Evolutionary conservation across 2,329 filamentous ascomycete genomes (phyloP), one percentile per base, ranked within the genome.

Genomic region (Lasiodiplodia citricola): DNA sequence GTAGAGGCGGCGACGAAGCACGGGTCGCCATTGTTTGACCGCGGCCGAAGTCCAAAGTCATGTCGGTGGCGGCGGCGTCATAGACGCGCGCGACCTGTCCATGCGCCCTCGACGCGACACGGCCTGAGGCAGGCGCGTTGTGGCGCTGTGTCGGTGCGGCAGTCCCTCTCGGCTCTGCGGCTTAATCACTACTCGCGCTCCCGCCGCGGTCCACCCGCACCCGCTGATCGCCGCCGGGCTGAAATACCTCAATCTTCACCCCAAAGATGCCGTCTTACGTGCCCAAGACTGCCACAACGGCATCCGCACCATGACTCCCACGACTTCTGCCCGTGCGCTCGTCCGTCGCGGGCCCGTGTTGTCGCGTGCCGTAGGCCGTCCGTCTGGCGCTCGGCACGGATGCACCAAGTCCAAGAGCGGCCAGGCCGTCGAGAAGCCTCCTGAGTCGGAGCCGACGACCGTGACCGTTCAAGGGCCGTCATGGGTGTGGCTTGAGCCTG

Each of bases 401-500:
- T 64, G n/a, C 31, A 52, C 60, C 7, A 52, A 64, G 31, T 14
- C 60, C 18, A 38, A 25, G 25, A 18, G 47, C 41, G 18, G 44
- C 14, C 60, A 63, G 60, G 31, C 60, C 44, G 47, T 52, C 10
- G 31, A 63, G 44, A 50, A 63, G 58, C 4, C 41, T 35, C 41
- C 28, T 13, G 31, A 52, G 10, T 28, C 47, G 47, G 44, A 64
- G 31, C 31, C 60, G 16, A 67, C 60, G 28, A 50, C 38, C 55
- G 52, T 64, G 41, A 72, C 73, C 18, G 83, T 84, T 50, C 81
- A 82, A 5, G 82, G 81, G 13, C 79, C 82, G 5, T 80, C 76
- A 62, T 83, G 80, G 79, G 75, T 82, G 16, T 84, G 82, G 83
- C 77, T 84, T 18, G 80, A 83, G 67, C 82, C 83, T 10, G 77